Conservation (phyloP, 2,329 filamentous ascomycete species). For the Ceratocystis papillata region DNA sequence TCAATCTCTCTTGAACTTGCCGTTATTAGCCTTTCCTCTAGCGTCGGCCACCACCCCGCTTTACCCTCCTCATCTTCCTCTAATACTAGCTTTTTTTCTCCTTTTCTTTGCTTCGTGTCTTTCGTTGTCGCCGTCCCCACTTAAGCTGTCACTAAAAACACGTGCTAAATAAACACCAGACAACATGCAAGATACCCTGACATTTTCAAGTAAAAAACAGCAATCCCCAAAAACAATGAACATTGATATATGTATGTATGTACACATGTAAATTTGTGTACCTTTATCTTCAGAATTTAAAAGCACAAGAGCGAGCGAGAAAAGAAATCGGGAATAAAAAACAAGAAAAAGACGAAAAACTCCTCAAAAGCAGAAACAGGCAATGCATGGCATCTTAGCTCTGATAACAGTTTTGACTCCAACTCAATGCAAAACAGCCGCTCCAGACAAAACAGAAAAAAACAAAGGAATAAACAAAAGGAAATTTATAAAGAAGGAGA, state of each 20-base stretch:
- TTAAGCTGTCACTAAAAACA: constrained; percentile 14
- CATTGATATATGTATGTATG: constrained; percentile 10
- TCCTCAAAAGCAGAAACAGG: constrained; percentile 4
- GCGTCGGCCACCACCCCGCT: constrained; percentile 1
- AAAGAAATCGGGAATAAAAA: background rate
- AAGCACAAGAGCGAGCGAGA: background rate
- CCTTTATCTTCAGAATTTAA: background rate
- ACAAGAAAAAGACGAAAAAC: background rate
- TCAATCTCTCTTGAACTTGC: background rate
- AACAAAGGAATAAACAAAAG: constrained; percentile 15
- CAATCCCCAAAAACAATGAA: background rate
- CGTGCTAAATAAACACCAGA: background rate
- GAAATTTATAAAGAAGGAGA: constrained; percentile 2
- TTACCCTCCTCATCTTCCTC: background rate
- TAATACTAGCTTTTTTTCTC: background rate
- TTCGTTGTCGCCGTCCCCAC: background rate
- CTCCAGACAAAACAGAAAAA: constrained; percentile 9
- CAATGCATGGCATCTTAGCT: constrained; percentile 3
- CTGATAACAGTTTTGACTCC: constrained; percentile 16
- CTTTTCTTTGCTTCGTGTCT: background rate
- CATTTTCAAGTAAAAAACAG: background rate
- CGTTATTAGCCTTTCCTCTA: constrained; percentile 2
- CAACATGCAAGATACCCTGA: background rate
- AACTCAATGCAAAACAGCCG: constrained; percentile 8
- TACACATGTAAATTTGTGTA: background rate